Percentiles rank a stretch among this genome's conserved stretches.
phyloP scores from a whole-genome alignment of 305 asterid species.

The Fraxinus paxiana region DNA sequence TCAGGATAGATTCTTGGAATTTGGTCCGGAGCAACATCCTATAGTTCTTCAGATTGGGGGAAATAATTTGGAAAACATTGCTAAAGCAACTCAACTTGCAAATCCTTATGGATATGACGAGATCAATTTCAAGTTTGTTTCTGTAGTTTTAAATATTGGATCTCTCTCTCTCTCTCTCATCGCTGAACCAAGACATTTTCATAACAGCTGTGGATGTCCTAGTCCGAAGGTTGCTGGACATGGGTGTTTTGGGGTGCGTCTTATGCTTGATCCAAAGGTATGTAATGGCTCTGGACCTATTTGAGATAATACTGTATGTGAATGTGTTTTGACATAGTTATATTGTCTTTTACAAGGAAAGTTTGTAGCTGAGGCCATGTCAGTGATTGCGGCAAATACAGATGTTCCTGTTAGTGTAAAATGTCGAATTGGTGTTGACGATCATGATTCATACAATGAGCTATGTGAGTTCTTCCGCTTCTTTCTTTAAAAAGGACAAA shows the following conservation, averaged over 20 bases:
- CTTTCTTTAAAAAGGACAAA: background rate
- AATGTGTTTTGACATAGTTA: slow-evolving; percentile 36
- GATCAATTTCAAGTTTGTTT: slow-evolving; percentile 79
- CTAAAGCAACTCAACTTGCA: slow-evolving; percentile 84
- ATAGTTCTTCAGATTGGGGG: slow-evolving; percentile 95
- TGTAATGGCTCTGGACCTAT: slow-evolving; percentile 17
- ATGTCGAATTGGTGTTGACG: slow-evolving; percentile 93
- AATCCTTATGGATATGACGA: slow-evolving; percentile 84
- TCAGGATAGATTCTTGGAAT: slow-evolving; percentile 87
- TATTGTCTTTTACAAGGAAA: slow-evolving; percentile 59
- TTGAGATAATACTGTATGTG: slow-evolving; percentile 13
- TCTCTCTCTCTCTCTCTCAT: slow-evolving; percentile 12
- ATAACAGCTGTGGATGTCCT: slow-evolving; percentile 90
- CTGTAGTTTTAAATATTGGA: slow-evolving; percentile 14
- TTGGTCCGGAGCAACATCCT: slow-evolving; percentile 87
- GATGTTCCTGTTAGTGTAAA: slow-evolving; percentile 89
- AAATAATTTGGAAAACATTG: slow-evolving; percentile 73
- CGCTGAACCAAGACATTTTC: slow-evolving; percentile 28
- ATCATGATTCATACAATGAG: slow-evolving; percentile 78
- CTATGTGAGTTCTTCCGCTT: slow-evolving; percentile 61
- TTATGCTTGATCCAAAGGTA: slow-evolving; percentile 97
- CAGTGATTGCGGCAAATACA: slow-evolving; percentile 77
- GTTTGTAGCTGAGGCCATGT: slow-evolving; percentile 97
- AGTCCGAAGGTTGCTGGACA: slow-evolving; percentile 93
- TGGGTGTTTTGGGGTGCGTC: slow-evolving; percentile 90